These are phyloP conservation scores for Cymodocea nodosa DNA, from an alignment of 116 monocot genomes.

Conservation along the genomic window DNA sequence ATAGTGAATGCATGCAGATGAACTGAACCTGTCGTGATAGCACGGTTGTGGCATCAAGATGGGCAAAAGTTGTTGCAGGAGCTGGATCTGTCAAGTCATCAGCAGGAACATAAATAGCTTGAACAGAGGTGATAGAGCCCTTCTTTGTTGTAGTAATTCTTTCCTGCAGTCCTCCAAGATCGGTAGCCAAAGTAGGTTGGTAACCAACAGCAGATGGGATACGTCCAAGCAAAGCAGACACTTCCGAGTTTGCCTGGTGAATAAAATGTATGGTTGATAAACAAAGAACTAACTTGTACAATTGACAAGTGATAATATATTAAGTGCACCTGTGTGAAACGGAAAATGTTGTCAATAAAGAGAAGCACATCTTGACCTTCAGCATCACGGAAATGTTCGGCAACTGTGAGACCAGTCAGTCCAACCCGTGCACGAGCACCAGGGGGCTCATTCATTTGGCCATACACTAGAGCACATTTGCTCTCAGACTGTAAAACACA, in stretches of 20 bases:
- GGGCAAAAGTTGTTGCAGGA: slow-evolving; percentile 93
- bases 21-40: slow-evolving; percentile 88
- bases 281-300: no score
- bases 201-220: slow-evolving; percentile 98
- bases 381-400: slow-evolving; percentile 74
- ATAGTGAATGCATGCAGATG: neutral
- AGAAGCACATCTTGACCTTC: slow-evolving; percentile 89
- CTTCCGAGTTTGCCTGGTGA: slow-evolving; percentile 86
- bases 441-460: slow-evolving; percentile 91
- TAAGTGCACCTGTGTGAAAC: slow-evolving; percentile 54
- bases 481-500: slow-evolving; percentile 42
- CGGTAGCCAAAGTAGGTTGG: slow-evolving; percentile 92
- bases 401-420: slow-evolving; percentile 60
- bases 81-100: slow-evolving; percentile 99
- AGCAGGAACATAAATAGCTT: slow-evolving; percentile 97
- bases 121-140: slow-evolving; percentile 93
- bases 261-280: no score
- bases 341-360: slow-evolving; percentile 83
- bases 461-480: slow-evolving; percentile 84
- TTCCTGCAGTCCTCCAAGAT: slow-evolving; percentile 96
- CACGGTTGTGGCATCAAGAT: slow-evolving; percentile 98
- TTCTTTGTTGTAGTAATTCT: slow-evolving; percentile 94
- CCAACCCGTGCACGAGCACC: slow-evolving; percentile 93
- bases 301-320: neutral
- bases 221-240: slow-evolving; percentile 95